phyloP scores from a whole-genome alignment of 208 protist species.

The Trichomonas vaginalis region DNA sequence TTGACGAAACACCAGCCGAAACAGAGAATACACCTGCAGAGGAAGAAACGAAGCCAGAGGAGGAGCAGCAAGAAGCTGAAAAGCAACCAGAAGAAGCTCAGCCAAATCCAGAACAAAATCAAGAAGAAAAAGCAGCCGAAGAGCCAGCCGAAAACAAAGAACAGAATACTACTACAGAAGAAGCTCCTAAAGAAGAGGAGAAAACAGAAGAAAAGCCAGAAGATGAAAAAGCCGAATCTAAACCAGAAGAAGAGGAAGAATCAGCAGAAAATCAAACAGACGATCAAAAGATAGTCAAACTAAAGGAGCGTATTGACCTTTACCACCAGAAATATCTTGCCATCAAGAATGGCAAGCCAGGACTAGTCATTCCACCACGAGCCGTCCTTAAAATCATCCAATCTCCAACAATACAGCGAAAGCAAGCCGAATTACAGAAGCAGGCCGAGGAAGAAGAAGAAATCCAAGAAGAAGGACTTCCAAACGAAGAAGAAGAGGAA shows the following conservation, averaged over 20 bases:
- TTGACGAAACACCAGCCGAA: not conserved
- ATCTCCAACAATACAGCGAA: not conserved
- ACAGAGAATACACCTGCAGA: not conserved
- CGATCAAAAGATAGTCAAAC: not conserved
- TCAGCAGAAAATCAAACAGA: not conserved
- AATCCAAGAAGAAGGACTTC: not conserved
- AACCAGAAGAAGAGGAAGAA: not conserved
- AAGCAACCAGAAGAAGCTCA: not conserved
- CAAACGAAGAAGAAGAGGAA: not conserved
- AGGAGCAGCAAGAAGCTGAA: not conserved
- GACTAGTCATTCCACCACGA: not conserved
- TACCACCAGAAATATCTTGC: not conserved
- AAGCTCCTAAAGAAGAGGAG: no score
- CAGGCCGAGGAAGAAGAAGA: not conserved
- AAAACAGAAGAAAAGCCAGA: not conserved
- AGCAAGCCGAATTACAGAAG: not conserved
- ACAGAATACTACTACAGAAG: no score
- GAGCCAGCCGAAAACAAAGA: not conserved
- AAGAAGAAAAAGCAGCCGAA: not conserved
- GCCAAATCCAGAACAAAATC: not conserved
- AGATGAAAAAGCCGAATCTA: not conserved
- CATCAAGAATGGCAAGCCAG: not conserved
- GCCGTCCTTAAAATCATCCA: not conserved
- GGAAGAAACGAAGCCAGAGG: not conserved
- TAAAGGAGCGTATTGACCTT: not conserved